phyloP scores from a whole-genome alignment of 768 basidiomycete species.

The Leccinum disarticulatum region DNA sequence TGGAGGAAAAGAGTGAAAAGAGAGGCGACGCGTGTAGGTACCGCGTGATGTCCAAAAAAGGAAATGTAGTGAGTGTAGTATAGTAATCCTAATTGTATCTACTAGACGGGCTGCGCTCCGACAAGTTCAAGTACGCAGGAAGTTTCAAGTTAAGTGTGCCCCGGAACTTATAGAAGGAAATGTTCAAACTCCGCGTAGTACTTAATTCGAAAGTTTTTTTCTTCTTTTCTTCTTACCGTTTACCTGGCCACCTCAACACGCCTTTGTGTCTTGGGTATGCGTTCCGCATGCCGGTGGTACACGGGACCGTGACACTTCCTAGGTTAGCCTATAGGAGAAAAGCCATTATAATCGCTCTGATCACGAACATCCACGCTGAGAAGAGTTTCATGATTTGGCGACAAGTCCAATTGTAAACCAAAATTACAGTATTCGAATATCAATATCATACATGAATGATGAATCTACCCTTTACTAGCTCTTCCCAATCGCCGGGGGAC shows the following conservation, averaged over 20 bases:
- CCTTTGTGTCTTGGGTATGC: constrained; percentile 49
- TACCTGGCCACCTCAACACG: constrained; percentile 46
- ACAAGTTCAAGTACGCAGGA: neutral
- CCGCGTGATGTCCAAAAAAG: no score
- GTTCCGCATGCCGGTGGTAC: constrained; percentile 58
- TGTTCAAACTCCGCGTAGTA: constrained; percentile 30
- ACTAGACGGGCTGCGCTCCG: no score
- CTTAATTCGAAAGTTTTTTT: neutral
- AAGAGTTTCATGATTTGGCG: constrained; percentile 88
- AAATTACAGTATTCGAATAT: neutral
- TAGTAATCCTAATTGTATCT: no score
- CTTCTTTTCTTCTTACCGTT: constrained; percentile 36
- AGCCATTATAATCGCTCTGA: constrained; percentile 85
- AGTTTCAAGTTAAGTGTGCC: neutral
- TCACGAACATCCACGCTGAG: constrained; percentile 65
- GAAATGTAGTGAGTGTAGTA: no score
- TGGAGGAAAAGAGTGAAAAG: no score
- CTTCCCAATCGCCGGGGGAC: constrained; percentile 46
- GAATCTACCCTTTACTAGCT: constrained; percentile 22
- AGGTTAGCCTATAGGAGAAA: constrained; percentile 49
- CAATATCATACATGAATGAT: neutral
- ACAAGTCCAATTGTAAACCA: constrained; percentile 36
- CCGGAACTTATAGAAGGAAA: neutral
- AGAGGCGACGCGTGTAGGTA: no score
- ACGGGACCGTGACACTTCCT: constrained; percentile 40